Evolutionary conservation across 2,329 filamentous ascomycete species (phyloP).

Genomic region (Lachnellula occidentalis): DNA sequence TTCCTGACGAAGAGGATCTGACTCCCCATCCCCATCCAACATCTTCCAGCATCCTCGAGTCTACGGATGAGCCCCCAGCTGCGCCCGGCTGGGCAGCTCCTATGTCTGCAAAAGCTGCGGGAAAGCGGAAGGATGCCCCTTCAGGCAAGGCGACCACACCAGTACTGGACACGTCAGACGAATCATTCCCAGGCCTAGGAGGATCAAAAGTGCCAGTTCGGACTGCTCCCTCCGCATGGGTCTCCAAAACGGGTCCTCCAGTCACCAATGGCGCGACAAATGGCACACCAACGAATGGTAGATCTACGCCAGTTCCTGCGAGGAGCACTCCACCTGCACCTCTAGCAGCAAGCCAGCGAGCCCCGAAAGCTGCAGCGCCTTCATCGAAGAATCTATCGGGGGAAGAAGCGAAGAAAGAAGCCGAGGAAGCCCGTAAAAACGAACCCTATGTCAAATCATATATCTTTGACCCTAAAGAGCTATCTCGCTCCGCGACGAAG

Average conservation of each 20-base stretch:
- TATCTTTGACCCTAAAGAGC: conserved; percentile 52
- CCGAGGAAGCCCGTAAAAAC: too few relatives aligned
- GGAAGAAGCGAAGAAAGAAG: too few relatives aligned
- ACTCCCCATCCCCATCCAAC: conserved; percentile 48
- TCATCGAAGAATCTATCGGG: too few relatives aligned
- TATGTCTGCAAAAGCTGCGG: conserved; percentile 57
- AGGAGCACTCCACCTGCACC: conserved; percentile 34
- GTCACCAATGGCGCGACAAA: conserved; percentile 42
- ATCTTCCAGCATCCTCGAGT: conserved; percentile 32
- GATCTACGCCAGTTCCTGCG: conserved; percentile 55
- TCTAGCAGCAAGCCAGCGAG: conserved; percentile 48
- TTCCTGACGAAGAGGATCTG: conserved; percentile 73
- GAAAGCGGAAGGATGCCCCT: conserved; percentile 60
- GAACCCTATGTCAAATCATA: conserved; percentile 32
- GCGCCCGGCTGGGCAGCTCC: conserved; percentile 44
- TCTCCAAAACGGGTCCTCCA: conserved; percentile 55
- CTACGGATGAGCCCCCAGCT: conserved; percentile 35
- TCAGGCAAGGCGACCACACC: conserved; percentile 33
- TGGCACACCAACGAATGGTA: conserved; percentile 42
- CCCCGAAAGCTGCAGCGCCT: too few relatives aligned
- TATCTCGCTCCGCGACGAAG: conserved; percentile 72
- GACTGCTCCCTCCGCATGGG: conserved; percentile 66
- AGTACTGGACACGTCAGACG: conserved; percentile 77
- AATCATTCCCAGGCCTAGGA: conserved; percentile 90
- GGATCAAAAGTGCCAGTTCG: conserved; percentile 51